Evolutionary conservation across 306 rosid genomes (phyloP), one percentile per base, ranked within the genome.

Genomic region (Begonia fuchsioides): DNA sequence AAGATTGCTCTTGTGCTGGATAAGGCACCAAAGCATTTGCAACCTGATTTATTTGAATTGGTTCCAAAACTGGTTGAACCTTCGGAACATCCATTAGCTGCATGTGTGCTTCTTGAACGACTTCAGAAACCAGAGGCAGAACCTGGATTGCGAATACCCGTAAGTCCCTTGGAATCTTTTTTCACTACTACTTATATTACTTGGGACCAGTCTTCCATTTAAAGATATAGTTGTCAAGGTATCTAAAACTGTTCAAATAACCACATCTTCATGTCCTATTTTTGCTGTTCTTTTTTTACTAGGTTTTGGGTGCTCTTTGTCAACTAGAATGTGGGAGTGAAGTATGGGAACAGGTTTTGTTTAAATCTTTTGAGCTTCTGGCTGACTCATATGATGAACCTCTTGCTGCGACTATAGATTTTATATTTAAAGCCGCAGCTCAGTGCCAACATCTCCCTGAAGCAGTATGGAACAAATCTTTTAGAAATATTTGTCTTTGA

Each of bases 401-500:
- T 60, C 83, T 92, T 52, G 68, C 68, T 26, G 75, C 84, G 43
- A 73, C 96, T 20, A 73, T 92, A 58, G 94, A 82, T 75, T 92
- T 92, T 69, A 67, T 82, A 65, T 92, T 92, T 56, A 92, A 85
- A 79, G 87, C 87, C 13, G 96, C 94, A 59, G 82, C 96, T 44
- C 96, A 92, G 62, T 92, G 98, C 71, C 96, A 92, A 76, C 96
- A 85, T 71, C 87, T 92, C 39, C 81, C 98, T 51, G 94, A 82
- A 80, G 96, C 94, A 59, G 98, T 92, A 85, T 71, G 87, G 63
- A 60, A 53, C 26, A 53, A 52, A 41, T 60, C 43, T 38, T 43
- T 51, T 32, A 68, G 63, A 41, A 49, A 32, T 40, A 15, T 38
- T 57, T 74, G 56, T 53, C 52, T 15, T 62, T 54, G 18, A 49